These are phyloP conservation scores for Fusarium verrucosum DNA, from an alignment of 2,329 filamentous ascomycete species.

Conservation along the genomic window DNA sequence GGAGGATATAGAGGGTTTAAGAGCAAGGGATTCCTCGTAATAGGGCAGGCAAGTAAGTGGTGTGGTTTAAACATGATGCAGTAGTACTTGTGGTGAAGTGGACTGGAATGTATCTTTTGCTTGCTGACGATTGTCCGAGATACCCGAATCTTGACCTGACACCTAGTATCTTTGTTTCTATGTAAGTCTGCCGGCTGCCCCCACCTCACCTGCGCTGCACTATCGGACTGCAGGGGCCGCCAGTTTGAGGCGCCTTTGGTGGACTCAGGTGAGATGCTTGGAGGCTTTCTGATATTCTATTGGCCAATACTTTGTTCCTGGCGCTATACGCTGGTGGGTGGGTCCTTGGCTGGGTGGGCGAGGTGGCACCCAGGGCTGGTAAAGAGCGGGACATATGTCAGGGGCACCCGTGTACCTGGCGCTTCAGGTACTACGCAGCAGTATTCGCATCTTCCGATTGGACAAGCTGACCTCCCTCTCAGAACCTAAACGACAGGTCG, in stretches of 20 bases:
- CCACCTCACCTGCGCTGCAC: constrained; percentile 5
- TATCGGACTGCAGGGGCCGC: constrained; percentile 32
- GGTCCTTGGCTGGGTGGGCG: constrained; percentile 5
- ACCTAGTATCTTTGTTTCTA: constrained; percentile 25
- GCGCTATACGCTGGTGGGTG: constrained; percentile 9
- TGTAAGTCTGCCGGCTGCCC: not conserved
- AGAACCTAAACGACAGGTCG: constrained; percentile 16
- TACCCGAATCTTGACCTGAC: constrained; percentile 13
- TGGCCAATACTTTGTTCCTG: constrained; percentile 21
- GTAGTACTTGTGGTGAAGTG: constrained; percentile 4
- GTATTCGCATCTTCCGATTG: constrained; percentile 34
- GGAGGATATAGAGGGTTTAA: constrained; percentile 39
- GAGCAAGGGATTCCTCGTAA: constrained; percentile 26
- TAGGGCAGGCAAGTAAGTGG: constrained; percentile 6
- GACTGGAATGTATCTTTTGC: constrained; percentile 10
- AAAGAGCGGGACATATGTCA: constrained; percentile 13
- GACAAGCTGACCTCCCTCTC: not conserved
- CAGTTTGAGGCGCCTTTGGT: constrained; percentile 26
- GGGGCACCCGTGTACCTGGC: constrained; percentile 12
- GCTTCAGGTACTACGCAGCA: constrained; percentile 21
- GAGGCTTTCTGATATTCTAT: constrained; percentile 1
- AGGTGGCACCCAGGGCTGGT: constrained; percentile 13
- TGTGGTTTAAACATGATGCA: constrained; percentile 3
- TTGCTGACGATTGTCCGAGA: not conserved
- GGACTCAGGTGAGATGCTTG: constrained; percentile 25